Percentiles rank a stretch among this genome's conserved stretches.
These are phyloP conservation scores for Coemansia asiatica DNA, from an alignment of 192 early-diverging fungal genomes.

Conservation along the genomic window DNA sequence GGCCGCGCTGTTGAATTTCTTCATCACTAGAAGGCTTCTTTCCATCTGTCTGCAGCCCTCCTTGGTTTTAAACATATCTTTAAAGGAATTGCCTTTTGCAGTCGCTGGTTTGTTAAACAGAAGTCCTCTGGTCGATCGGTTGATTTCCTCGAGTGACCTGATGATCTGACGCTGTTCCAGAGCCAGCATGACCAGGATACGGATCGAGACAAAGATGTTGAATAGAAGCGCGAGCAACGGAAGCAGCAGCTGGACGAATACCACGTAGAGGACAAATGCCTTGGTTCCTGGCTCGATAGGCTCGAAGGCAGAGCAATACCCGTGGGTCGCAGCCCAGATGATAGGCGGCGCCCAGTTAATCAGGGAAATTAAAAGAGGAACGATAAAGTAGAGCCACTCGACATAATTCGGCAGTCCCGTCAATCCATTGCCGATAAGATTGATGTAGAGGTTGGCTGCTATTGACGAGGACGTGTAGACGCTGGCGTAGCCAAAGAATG, in stretches of 20 bases:
- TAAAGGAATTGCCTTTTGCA: background rate
- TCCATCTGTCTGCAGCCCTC: background rate
- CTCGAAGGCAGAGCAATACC: conserved; percentile 14
- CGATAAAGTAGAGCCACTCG: conserved; percentile 7
- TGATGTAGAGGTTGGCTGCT: conserved; percentile 11
- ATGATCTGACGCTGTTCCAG: conserved; percentile 1
- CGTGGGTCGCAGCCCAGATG: conserved; percentile 2
- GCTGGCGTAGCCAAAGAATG: conserved; percentile 13
- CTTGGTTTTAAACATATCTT: background rate
- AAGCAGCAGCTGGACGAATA: conserved; percentile 3
- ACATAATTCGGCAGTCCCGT: background rate
- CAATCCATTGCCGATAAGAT: background rate
- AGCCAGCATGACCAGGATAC: background rate
- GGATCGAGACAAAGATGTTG: background rate
- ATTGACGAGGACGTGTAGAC: conserved; percentile 12
- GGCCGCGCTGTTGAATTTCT: conserved; percentile 10
- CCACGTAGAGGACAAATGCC: background rate
- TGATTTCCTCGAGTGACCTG: background rate
- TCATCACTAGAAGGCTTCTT: background rate
- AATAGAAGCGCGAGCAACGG: background rate
- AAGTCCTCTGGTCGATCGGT: background rate
- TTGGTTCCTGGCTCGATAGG: background rate
- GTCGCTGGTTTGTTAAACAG: background rate
- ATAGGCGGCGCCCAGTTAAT: conserved; percentile 5
- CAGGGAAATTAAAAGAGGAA: background rate